phyloP scores from a whole-genome alignment of 2,329 filamentous ascomycete genomes.

The Trichoderma pleuroti region DNA sequence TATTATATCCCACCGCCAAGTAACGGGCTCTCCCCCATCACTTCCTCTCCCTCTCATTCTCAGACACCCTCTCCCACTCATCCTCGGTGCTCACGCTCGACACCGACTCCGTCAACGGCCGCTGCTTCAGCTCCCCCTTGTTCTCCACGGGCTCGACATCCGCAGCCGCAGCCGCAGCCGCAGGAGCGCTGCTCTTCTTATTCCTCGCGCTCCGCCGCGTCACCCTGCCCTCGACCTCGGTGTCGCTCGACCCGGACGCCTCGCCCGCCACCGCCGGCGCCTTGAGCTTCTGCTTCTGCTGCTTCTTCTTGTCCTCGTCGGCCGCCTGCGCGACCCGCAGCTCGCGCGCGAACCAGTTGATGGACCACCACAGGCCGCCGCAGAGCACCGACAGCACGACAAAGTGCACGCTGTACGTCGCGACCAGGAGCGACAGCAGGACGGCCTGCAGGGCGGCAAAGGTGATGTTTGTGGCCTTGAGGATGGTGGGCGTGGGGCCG shows the following conservation, averaged over 20 bases:
- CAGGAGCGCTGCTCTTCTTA: slow-evolving; percentile 19
- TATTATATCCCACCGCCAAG: not conserved
- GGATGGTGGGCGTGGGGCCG: slow-evolving; percentile 80
- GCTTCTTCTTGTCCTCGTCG: slow-evolving; percentile 41
- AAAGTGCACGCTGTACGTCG: slow-evolving; percentile 87
- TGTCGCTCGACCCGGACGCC: slow-evolving; percentile 39
- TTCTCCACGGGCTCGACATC: slow-evolving; percentile 44
- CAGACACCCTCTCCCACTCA: slow-evolving; percentile 93
- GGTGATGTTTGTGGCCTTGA: slow-evolving; percentile 83
- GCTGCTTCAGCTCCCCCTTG: slow-evolving; percentile 49
- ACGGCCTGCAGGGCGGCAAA: slow-evolving; percentile 83
- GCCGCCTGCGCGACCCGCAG: slow-evolving; percentile 45
- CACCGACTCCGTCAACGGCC: slow-evolving; percentile 42
- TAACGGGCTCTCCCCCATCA: not conserved
- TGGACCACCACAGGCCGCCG: slow-evolving; percentile 81
- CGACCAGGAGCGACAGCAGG: slow-evolving; percentile 70
- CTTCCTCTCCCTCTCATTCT: slow-evolving; percentile 44
- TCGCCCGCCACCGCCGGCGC: slow-evolving; percentile 22
- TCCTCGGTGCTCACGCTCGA: slow-evolving; percentile 78
- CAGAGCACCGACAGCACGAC: slow-evolving; percentile 74
- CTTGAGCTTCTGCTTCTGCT: slow-evolving; percentile 34
- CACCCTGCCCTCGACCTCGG: slow-evolving; percentile 42
- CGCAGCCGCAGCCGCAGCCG: slow-evolving; percentile 21
- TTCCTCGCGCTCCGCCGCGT: slow-evolving; percentile 23
- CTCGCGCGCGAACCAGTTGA: slow-evolving; percentile 93